A percentile compares a stretch with the other conserved stretches of the same genome.
These are phyloP conservation scores for Calonectria pteridis DNA, from an alignment of 2,329 filamentous ascomycete genomes.

Conservation along the genomic window DNA sequence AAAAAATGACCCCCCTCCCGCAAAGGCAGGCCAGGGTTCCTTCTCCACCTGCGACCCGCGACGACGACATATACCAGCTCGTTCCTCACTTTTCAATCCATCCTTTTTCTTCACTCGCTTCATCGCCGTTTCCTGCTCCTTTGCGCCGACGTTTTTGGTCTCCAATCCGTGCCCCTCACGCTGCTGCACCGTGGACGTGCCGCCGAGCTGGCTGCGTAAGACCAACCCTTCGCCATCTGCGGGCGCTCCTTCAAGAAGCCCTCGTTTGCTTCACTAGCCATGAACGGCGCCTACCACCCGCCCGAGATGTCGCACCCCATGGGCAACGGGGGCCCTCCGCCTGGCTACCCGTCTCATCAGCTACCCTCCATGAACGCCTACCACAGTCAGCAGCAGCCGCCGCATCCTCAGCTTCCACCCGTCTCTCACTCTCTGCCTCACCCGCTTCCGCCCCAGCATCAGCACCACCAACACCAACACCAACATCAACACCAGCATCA, in stretches of 20 bases:
- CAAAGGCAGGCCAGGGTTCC: constrained; percentile 9
- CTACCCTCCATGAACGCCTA: constrained; percentile 40
- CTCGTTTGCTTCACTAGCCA: constrained; percentile 28
- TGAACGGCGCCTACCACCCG: constrained; percentile 49
- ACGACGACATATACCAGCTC: constrained; percentile 11
- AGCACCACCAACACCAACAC: constrained; percentile 25
- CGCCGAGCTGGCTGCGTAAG: not conserved
- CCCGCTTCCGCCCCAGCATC: constrained; percentile 26
- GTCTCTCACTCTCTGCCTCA: constrained; percentile 34
- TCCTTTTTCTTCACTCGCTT: not conserved
- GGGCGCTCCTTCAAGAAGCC: not conserved
- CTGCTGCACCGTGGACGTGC: not conserved
- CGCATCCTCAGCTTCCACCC: constrained; percentile 35
- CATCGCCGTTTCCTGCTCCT: not conserved
- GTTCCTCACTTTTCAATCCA: constrained; percentile 11
- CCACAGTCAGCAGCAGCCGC: constrained; percentile 37
- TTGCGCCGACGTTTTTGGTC: not conserved
- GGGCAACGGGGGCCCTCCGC: constrained; percentile 25
- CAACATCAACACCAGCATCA: constrained; percentile 37
- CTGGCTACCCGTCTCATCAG: constrained; percentile 40
- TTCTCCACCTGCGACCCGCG: constrained; percentile 8
- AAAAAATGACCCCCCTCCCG: constrained; percentile 12
- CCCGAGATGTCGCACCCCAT: constrained; percentile 49
- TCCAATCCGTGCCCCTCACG: not conserved
- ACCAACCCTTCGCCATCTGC: not conserved